Evolutionary conservation across 768 basidiomycete genomes (phyloP), one percentile per base, ranked within the genome.

Genomic region (Mycena polygramma): DNA sequence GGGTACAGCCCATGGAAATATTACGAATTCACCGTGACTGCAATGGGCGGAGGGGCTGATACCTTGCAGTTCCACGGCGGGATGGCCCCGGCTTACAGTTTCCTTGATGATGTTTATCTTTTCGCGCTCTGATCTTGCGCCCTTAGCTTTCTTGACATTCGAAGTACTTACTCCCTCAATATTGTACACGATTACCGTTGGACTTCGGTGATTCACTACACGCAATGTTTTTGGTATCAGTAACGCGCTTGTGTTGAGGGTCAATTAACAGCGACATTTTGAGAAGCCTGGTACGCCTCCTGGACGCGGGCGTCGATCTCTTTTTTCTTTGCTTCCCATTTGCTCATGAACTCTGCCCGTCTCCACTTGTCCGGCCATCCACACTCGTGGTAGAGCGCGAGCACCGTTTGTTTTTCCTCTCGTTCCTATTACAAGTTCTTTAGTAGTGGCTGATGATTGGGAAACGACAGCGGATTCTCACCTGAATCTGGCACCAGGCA

Each of bases 71-170:
- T 75, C 57, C 65, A 35, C 41, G 74, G 74, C 20, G 74, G 74
- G 14, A 30, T 14, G 46, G 72, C 72, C 5, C 74, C 74, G 11
- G 73, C 72, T 24, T 75, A 73, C 49, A 52, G 41, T 46, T 71
- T 75, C 52, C 41, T 75, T 9, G 74, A 75, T 55, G 74, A 75
- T 49, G 62, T 75, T 15, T 60, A 53, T 48, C 36, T 74, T 46
- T 74, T 74, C 68, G 39, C 67, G 60, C 17, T 54, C 35, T 61
- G 48, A 67, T 59, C 7, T 30, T 51, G 39, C 58, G 45, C 2
- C 45, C 2, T 14, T 36, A 60, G 24, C 48, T 65, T 72, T 66
- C 63, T 68, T 72, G 63, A 37, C 26, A n/a, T n/a, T 45, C 48
- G 13, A 51, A 13, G 30, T 51, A 46, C n/a, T n/a, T n/a, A n/a